A percentile compares a stretch with the other conserved stretches of the same genome.
phyloP scores from a whole-genome alignment of 352 stramenopile genomes.

The Pythium inflatum region DNA sequence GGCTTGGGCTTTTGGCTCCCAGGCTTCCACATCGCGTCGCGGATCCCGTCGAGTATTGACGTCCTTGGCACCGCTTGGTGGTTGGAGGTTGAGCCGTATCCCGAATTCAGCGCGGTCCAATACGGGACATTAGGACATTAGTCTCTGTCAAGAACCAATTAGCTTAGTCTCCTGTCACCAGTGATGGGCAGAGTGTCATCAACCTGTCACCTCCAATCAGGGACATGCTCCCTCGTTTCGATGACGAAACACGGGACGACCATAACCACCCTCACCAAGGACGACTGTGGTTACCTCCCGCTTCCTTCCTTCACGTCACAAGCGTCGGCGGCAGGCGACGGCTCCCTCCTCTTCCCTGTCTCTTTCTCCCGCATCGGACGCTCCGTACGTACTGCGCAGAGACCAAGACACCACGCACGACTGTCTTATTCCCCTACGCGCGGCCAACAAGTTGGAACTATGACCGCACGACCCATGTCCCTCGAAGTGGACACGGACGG shows the following conservation, averaged over 20 bases:
- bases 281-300: slow-evolving; percentile 20
- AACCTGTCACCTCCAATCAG: slow-evolving; percentile 19
- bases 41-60: too few relatives aligned
- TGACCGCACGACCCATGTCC: slow-evolving; percentile 34
- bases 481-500: slow-evolving; percentile 53
- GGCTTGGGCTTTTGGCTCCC: slow-evolving; percentile 37
- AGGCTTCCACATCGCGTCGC: slow-evolving; percentile 62
- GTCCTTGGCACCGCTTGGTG: slow-evolving; percentile 38
- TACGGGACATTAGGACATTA: slow-evolving; percentile 14
- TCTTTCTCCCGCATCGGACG: slow-evolving; percentile 7
- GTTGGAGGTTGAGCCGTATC: slow-evolving; percentile 35
- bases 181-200: too few relatives aligned
- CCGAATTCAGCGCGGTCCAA: slow-evolving; percentile 13
- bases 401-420: too few relatives aligned
- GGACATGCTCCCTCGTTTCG: slow-evolving; percentile 15
- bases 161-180: slow-evolving; percentile 5
- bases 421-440: too few relatives aligned
- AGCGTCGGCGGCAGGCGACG: slow-evolving; percentile 18
- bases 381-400: background rate
- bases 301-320: slow-evolving; percentile 32
- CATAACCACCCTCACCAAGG: slow-evolving; percentile 28
- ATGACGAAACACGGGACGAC: slow-evolving; percentile 14
- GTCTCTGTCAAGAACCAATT: background rate
- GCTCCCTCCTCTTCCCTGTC: slow-evolving; percentile 2
- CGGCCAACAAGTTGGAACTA: too few relatives aligned